Evolutionary conservation across 2,329 filamentous ascomycete species (phyloP).

Genomic region (Coleophoma cylindrospora): DNA sequence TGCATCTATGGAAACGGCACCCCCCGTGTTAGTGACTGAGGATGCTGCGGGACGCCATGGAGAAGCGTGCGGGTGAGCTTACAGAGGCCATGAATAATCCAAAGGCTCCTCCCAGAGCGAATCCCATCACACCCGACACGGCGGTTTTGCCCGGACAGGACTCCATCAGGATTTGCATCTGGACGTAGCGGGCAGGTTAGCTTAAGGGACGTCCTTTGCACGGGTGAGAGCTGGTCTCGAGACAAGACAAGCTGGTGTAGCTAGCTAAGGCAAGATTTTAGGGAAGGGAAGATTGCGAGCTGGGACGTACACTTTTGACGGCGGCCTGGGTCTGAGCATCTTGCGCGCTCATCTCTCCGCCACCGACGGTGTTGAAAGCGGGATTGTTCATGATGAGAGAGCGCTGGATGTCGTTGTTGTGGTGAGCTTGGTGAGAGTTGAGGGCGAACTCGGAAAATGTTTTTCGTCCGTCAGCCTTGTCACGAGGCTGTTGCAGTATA

Average conservation of each 20-base stretch:
- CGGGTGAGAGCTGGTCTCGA: not conserved
- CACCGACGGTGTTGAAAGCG: constrained; percentile 1
- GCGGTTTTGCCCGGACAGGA: constrained; percentile 85
- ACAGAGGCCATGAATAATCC: constrained; percentile 98
- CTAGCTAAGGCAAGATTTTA: not conserved
- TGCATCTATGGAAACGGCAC: constrained; percentile 69
- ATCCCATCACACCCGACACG: constrained; percentile 89
- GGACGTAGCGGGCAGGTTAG: constrained; percentile 1
- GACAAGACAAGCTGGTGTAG: not conserved
- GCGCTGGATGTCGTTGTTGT: not conserved
- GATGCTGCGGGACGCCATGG: not conserved
- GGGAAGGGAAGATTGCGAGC: not conserved
- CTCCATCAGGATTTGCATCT: constrained; percentile 60
- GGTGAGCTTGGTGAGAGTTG: not conserved
- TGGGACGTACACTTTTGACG: constrained; percentile 22
- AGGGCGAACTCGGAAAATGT: not conserved
- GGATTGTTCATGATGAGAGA: not conserved
- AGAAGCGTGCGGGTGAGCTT: constrained; percentile 32
- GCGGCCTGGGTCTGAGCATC: constrained; percentile 24
- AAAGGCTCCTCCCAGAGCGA: constrained; percentile 88
- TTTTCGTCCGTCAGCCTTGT: not conserved
- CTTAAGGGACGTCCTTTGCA: not conserved
- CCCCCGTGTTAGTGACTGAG: too few relatives aligned
- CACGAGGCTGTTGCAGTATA: not conserved
- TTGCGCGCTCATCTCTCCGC: constrained; percentile 7